A percentile compares a stretch with the other conserved stretches of the same genome.
Evolutionary conservation across 805 yeast species (phyloP).

Genomic region (Kodamaea kaohsiungensis): DNA sequence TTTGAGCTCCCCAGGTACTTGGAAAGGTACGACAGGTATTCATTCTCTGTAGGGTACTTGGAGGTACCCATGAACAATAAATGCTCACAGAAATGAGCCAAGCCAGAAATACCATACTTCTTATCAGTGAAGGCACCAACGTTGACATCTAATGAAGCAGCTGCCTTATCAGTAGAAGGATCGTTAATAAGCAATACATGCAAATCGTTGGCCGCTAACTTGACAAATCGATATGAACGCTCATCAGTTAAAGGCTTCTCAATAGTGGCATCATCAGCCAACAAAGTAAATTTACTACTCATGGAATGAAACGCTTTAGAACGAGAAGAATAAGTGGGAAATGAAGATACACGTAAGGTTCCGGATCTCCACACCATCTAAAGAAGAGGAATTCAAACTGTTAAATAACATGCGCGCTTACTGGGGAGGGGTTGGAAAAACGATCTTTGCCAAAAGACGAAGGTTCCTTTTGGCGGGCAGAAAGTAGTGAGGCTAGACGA

Average conservation of each 20-base stretch:
- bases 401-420: neutral
- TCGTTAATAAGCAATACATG: constrained; percentile 67
- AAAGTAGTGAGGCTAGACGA: neutral
- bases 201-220: constrained; percentile 53
- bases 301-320: neutral
- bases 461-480: neutral
- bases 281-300: constrained; percentile 13
- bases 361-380: neutral
- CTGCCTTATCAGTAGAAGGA: constrained; percentile 69
- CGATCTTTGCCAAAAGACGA: neutral
- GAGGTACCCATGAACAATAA: constrained; percentile 77
- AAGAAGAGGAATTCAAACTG: neutral
- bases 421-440: neutral
- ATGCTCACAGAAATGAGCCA: constrained; percentile 73
- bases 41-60: constrained; percentile 75
- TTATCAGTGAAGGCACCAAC: constrained; percentile 78
- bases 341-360: neutral
- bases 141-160: constrained; percentile 77
- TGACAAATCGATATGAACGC: constrained; percentile 67
- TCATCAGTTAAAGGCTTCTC: constrained; percentile 65
- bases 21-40: constrained; percentile 69
- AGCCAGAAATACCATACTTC: constrained; percentile 57
- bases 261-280: constrained; percentile 32
- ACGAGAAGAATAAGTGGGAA: neutral
- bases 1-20: constrained; percentile 88